Percentiles rank a stretch among this genome's conserved stretches.
These are phyloP conservation scores for Chenopodium suecicum DNA, from an alignment of 148 eudicot species.

Conservation along the genomic window DNA sequence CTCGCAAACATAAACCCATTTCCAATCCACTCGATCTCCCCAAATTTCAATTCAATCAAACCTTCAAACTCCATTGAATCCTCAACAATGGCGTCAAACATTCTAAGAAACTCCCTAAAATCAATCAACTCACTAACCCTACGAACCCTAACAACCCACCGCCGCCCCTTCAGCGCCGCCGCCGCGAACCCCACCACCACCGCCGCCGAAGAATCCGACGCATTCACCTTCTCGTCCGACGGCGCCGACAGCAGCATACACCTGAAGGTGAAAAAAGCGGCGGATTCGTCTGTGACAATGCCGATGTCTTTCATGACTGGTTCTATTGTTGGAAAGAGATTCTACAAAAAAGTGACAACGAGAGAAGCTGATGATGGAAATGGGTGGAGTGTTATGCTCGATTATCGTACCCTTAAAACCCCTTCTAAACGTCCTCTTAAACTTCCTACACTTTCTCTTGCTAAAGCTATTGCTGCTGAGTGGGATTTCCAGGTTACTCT, in stretches of 20 bases:
- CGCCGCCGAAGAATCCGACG: slow-evolving; percentile 36
- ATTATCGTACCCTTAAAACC: slow-evolving; percentile 82
- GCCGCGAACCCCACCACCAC: slow-evolving; percentile 6
- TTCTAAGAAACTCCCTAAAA: slow-evolving; percentile 37
- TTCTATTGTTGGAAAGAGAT: slow-evolving; percentile 77
- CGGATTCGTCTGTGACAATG: slow-evolving; percentile 69
- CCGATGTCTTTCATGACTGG: slow-evolving; percentile 92
- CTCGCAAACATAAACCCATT: background rate
- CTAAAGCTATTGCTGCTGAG: slow-evolving; percentile 87
- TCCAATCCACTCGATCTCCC: background rate
- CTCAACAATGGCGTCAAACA: slow-evolving; percentile 28
- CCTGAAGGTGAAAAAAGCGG: slow-evolving; percentile 35
- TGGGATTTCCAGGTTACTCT: slow-evolving; percentile 80
- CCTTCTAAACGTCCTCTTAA: slow-evolving; percentile 74
- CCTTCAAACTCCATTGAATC: background rate
- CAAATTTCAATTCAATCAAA: background rate
- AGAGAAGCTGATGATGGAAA: slow-evolving; percentile 79
- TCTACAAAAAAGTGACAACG: slow-evolving; percentile 70
- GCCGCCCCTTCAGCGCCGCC: slow-evolving; percentile 30
- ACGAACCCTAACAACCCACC: slow-evolving; percentile 28
- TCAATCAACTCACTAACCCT: slow-evolving; percentile 35
- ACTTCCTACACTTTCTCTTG: slow-evolving; percentile 68
- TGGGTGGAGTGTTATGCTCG: slow-evolving; percentile 90
- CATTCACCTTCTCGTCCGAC: slow-evolving; percentile 44
- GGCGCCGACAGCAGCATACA: slow-evolving; percentile 31